Evolutionary conservation across 1,284 basidiomycete genomes (phyloP).

Genomic region (Ganoderma leucocontextum): DNA sequence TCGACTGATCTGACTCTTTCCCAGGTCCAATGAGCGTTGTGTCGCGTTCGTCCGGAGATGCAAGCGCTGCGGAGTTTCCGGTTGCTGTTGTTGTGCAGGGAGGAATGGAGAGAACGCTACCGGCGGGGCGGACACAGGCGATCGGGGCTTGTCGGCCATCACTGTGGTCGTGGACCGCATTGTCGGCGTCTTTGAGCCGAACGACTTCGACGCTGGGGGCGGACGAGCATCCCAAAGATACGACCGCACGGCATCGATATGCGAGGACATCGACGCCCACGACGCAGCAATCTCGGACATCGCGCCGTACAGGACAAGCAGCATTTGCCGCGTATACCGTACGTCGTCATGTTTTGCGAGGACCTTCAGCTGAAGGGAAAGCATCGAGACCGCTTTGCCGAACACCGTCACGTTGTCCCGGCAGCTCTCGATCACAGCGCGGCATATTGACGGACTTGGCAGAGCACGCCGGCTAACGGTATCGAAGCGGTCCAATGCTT

Average conservation of each 20-base stretch:
- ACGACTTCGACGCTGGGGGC: conserved; percentile 41
- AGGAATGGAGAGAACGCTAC: conserved; percentile 35
- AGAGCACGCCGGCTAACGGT: conserved; percentile 75
- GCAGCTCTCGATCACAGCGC: conserved; percentile 84
- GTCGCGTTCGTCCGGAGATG: conserved; percentile 34
- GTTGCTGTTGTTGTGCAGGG: conserved; percentile 26
- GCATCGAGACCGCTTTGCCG: conserved; percentile 85
- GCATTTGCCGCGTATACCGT: conserved; percentile 87
- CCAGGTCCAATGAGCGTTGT: conserved; percentile 34
- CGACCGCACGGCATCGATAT: conserved; percentile 76
- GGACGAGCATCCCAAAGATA: conserved; percentile 60
- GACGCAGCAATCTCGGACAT: conserved; percentile 89
- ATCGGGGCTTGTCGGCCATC: conserved; percentile 27
- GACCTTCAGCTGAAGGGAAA: conserved; percentile 84
- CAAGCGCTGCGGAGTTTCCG: conserved; percentile 30
- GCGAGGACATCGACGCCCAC: conserved; percentile 83
- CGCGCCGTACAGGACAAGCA: conserved; percentile 91
- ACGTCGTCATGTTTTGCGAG: conserved; percentile 83
- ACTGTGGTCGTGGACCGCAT: conserved; percentile 26
- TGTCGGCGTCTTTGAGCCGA: conserved; percentile 33
- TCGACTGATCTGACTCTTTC: conserved; percentile 60
- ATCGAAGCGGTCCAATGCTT: conserved; percentile 93
- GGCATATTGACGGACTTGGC: conserved; percentile 79
- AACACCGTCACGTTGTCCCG: conserved; percentile 89
- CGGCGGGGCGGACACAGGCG: conserved; percentile 40